phyloP scores from a whole-genome alignment of 331 rosid species.

The Pyrus hybrid region DNA sequence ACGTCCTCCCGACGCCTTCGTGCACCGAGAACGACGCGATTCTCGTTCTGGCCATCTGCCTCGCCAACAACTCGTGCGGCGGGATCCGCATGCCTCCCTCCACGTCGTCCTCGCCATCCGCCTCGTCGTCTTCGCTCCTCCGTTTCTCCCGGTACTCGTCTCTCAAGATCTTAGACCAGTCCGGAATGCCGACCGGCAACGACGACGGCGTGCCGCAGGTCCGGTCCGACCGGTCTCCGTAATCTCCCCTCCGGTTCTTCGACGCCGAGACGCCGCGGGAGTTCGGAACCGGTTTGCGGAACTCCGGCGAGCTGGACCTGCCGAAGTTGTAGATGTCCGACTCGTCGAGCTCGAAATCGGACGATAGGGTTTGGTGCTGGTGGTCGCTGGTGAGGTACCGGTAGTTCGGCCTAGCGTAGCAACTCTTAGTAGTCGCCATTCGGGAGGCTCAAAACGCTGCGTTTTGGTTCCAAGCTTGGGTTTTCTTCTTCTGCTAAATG shows the following conservation, averaged over 20 bases:
- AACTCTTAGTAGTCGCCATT: conserved; percentile 62
- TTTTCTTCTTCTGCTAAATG: neutral
- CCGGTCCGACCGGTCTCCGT: conserved; percentile 13
- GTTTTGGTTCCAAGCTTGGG: neutral
- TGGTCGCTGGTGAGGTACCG: conserved; percentile 40
- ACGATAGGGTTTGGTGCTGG: conserved; percentile 17
- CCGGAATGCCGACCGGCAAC: conserved; percentile 71
- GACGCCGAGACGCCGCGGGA: conserved; percentile 22
- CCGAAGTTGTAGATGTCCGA: conserved; percentile 61
- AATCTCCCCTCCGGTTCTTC: conserved; percentile 12
- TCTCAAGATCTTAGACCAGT: conserved; percentile 81
- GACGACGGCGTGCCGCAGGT: conserved; percentile 34
- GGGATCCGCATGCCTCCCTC: conserved; percentile 39
- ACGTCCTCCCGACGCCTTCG: conserved; percentile 82
- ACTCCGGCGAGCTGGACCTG: conserved; percentile 54
- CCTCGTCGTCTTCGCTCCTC: conserved; percentile 11
- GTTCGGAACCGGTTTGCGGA: conserved; percentile 19
- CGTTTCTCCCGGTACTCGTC: conserved; percentile 48
- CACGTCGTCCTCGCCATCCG: conserved; percentile 14
- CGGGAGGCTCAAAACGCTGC: neutral
- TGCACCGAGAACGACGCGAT: conserved; percentile 82
- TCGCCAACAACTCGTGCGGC: conserved; percentile 80
- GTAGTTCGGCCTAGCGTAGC: conserved; percentile 34
- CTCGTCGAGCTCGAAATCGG: conserved; percentile 72
- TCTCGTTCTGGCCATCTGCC: conserved; percentile 51